Base-by-base conservation (phyloP, 495 filamentous ascomycete genomes). In the Patellaria atrata region DNA sequence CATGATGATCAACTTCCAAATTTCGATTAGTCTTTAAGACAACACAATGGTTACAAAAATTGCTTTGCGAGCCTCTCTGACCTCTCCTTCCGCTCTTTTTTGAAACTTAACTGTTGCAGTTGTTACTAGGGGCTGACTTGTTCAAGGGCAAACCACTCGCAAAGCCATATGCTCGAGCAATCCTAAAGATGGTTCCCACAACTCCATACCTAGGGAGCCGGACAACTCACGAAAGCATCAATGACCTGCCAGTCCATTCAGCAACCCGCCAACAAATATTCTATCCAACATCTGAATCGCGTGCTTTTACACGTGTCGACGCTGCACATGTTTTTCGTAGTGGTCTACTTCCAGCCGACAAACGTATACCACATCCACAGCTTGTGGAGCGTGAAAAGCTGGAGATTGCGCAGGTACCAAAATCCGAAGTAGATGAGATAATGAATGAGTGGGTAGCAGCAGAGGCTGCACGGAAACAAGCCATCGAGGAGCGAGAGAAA, bases 11-110 rank as follows among this genome's bases (percentile, higher is more conserved):
- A 68, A 37, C 33, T n/a, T 71, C 69, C 35, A 51, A 65, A 68
- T 63, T 65, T 77, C 85, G 87, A 94, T 97, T 93, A 93, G 87
- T 94, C 87, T 94, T 87, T 66, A 94, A 94, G 87, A 94, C 83
- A 72, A 47, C 61, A 43, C 63, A 50, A 55, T 70, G 65, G 65
- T 70, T 68, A 66, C 52, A 45, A 44, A 53, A 51, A 54, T 55
- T 57, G 54, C 62, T 45, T 49, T 54, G 47, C 46, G 48, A 52
- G 59, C 62, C 56, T 61, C 63, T 66, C 65, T 66, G 60, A 64
- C 26, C 24, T 23, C 10, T 7, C 12, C 22, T 17, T 25, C 22
- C 27, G 27, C 6, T 27, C 5, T 15, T 19, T n/a, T 38, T 26
- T 28, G 17, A 50, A 14, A 5, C 3, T 8, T 29, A 26, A n/a